These are phyloP conservation scores for Penicillium nordicum DNA, from an alignment of 2,329 filamentous ascomycete species.

Conservation along the genomic window DNA sequence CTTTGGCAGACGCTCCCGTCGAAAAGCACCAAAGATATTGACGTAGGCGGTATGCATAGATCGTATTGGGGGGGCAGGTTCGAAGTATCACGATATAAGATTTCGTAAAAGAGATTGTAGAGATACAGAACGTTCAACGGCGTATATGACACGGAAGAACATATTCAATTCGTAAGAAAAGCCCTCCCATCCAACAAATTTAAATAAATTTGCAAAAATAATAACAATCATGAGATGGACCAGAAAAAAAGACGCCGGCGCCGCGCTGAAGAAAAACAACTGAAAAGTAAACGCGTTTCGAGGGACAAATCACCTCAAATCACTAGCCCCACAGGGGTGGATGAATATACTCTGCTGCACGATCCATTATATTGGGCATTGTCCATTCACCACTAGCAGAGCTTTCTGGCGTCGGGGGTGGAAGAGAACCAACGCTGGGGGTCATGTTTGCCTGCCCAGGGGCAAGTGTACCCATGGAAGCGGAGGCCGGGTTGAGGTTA, in stretches of 20 bases:
- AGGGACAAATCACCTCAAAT: neutral
- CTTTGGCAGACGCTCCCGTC: neutral
- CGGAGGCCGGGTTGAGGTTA: slow-evolving; percentile 12
- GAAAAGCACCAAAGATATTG: neutral
- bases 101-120: slow-evolving; percentile 3
- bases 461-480: slow-evolving; percentile 14
- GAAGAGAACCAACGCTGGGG: slow-evolving; percentile 36
- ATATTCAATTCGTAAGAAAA: neutral
- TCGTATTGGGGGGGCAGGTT: neutral
- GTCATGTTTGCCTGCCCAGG: slow-evolving; percentile 29
- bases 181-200: neutral
- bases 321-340: slow-evolving; percentile 44
- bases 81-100: neutral
- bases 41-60: neutral
- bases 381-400: slow-evolving; percentile 48
- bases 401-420: slow-evolving; percentile 48
- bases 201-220: neutral
- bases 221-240: slow-evolving; percentile 6
- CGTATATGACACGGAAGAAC: neutral
- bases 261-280: slow-evolving; percentile 7
- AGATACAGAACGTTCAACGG: neutral
- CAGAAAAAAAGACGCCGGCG: slow-evolving; percentile 12
- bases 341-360: slow-evolving; percentile 48
- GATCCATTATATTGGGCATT: slow-evolving; percentile 44
- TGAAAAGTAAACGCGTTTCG: neutral